phyloP scores from a whole-genome alignment of 108 stramenopile species.

The Phaeodactylum tricornutum region DNA sequence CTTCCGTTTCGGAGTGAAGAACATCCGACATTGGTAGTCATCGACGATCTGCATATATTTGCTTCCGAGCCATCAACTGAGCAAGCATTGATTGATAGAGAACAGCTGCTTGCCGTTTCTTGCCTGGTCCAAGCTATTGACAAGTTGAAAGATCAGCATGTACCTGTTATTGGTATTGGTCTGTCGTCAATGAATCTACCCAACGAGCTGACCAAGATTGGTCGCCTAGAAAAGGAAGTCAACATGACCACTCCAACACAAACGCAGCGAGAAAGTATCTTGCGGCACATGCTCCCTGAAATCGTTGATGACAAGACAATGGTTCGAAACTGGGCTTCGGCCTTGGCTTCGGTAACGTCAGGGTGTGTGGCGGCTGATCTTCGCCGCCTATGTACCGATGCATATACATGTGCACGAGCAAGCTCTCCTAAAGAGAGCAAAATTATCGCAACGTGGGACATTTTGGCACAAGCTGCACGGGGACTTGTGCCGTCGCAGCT shows the following conservation, averaged over 20 bases:
- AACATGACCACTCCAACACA: constrained; percentile 64
- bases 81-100: constrained; percentile 30
- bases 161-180: constrained; percentile 42
- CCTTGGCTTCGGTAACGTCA: constrained; percentile 45
- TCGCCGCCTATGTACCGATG: constrained; percentile 50
- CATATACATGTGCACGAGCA: constrained; percentile 31
- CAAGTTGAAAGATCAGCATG: constrained; percentile 1
- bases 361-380: constrained; percentile 76
- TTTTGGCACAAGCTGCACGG: constrained; percentile 48
- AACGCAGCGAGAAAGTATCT: constrained; percentile 41
- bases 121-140: constrained; percentile 13
- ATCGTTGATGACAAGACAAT: not conserved
- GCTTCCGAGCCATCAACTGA: constrained; percentile 17
- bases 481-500: constrained; percentile 61
- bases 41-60: constrained; percentile 65
- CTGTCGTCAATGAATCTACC: constrained; percentile 34
- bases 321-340: constrained; percentile 26
- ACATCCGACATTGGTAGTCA: constrained; percentile 25
- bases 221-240: constrained; percentile 60
- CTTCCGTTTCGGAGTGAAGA: constrained; percentile 2
- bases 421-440: not conserved
- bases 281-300: constrained; percentile 26
- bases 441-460: constrained; percentile 25
- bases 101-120: constrained; percentile 41
- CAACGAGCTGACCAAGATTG: constrained; percentile 36